Conservation (phyloP, 1,284 basidiomycete species). For the Trichosporon coremiiforme region DNA sequence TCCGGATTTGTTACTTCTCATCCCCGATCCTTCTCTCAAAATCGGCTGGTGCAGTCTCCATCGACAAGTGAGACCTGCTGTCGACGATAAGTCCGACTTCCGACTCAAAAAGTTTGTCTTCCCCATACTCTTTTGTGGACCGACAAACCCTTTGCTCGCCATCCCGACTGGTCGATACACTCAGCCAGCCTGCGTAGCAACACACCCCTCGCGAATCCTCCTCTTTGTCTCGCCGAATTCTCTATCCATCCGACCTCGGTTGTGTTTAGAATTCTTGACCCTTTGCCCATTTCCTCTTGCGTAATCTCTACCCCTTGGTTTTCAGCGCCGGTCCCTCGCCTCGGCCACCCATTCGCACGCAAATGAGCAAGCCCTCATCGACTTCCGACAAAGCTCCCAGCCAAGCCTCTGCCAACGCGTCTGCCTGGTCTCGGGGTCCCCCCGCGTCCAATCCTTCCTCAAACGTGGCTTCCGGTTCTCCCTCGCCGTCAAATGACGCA, state of each 20-base stretch:
- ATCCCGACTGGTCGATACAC: background rate
- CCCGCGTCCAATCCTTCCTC: slow-evolving; percentile 40
- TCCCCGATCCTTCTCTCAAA: background rate
- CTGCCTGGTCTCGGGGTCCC: slow-evolving; percentile 51
- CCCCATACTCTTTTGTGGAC: slow-evolving; percentile 16
- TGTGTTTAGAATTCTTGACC: background rate
- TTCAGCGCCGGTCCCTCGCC: slow-evolving; percentile 7
- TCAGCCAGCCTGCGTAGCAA: slow-evolving; percentile 7
- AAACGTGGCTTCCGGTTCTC: slow-evolving; percentile 37
- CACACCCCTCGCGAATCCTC: background rate
- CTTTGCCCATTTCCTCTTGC: slow-evolving; percentile 8
- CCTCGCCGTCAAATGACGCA: slow-evolving; percentile 36
- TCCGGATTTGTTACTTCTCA: slow-evolving; percentile 14
- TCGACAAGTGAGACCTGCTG: slow-evolving; percentile 2
- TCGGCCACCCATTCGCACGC: slow-evolving; percentile 26
- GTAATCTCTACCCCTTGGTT: slow-evolving; percentile 7
- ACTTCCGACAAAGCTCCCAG: slow-evolving; percentile 33
- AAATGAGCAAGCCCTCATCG: slow-evolving; percentile 47
- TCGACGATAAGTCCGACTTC: slow-evolving; percentile 2
- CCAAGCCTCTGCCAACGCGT: slow-evolving; percentile 35
- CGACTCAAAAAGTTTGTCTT: slow-evolving; percentile 23
- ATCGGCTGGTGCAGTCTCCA: slow-evolving; percentile 10
- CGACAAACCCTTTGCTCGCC: slow-evolving; percentile 16
- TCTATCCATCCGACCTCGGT: background rate
- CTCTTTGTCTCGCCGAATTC: background rate